Percentiles rank a stretch among this genome's conserved stretches.
Conservation (phyloP, 805 yeast species). For the Suhomyces xylopsoci region DNA sequence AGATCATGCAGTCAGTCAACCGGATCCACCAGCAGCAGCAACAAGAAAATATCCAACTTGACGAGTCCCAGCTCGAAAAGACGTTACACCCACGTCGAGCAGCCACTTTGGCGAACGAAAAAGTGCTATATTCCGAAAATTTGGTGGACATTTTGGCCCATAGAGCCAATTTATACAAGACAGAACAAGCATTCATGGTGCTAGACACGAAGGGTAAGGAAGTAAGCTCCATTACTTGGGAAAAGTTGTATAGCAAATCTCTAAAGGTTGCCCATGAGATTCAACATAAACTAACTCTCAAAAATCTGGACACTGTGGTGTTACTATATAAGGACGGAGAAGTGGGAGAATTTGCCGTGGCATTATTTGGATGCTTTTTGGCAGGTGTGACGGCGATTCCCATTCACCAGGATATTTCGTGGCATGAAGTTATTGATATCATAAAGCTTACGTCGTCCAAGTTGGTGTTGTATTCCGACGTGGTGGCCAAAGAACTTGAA, state of each 20-base stretch:
- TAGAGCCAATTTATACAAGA: slow-evolving; percentile 61
- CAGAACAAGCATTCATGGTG: slow-evolving; percentile 65
- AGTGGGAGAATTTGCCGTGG: slow-evolving; percentile 78
- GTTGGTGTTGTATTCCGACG: slow-evolving; percentile 76
- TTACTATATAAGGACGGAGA: slow-evolving; percentile 82
- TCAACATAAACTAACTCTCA: slow-evolving; percentile 65
- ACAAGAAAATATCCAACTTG: slow-evolving; percentile 21
- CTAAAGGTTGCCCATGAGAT: slow-evolving; percentile 87
- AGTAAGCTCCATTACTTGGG: slow-evolving; percentile 77
- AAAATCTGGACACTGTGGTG: slow-evolving; percentile 79
- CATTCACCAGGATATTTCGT: slow-evolving; percentile 67
- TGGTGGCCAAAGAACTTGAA: slow-evolving; percentile 72
- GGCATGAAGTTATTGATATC: slow-evolving; percentile 67
- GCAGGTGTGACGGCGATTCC: slow-evolving; percentile 97
- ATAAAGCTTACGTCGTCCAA: slow-evolving; percentile 73
- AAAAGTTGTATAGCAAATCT: slow-evolving; percentile 74
- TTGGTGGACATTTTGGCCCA: slow-evolving; percentile 70
- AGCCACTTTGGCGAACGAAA: slow-evolving; percentile 17
- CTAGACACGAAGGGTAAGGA: slow-evolving; percentile 84
- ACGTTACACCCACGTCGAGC: slow-evolving; percentile 62
- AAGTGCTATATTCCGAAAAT: slow-evolving; percentile 42
- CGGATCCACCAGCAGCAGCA: slow-evolving; percentile 33
- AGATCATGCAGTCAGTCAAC: slow-evolving; percentile 38
- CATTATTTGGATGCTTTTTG: slow-evolving; percentile 85
- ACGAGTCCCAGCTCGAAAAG: slow-evolving; percentile 44